Evolutionary conservation across 257 asterid genomes (phyloP).

Genomic region (Datura wrightii): DNA sequence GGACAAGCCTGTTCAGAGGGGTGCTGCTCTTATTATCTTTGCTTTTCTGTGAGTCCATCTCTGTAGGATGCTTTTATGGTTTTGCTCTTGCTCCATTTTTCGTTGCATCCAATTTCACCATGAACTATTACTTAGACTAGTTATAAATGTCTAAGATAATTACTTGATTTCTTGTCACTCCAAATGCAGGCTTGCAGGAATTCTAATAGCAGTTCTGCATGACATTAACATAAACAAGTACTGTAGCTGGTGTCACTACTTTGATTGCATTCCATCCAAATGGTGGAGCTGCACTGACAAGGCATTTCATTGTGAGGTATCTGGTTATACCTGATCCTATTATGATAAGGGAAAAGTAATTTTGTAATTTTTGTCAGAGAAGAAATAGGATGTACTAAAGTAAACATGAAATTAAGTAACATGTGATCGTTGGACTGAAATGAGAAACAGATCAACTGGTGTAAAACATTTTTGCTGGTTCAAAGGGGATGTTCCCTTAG

Average conservation of each 20-base stretch:
- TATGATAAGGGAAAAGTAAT: background rate
- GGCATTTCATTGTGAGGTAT: conserved; percentile 73
- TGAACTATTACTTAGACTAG: background rate
- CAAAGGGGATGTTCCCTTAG: background rate
- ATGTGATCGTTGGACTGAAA: background rate
- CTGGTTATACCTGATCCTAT: background rate
- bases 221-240: conserved; percentile 60
- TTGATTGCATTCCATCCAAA: conserved; percentile 74
- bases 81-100: conserved; percentile 14
- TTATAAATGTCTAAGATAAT: conserved; percentile 3
- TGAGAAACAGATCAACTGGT: background rate
- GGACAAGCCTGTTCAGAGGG: conserved; percentile 70
- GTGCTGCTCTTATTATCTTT: conserved; percentile 56
- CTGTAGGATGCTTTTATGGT: background rate
- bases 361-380: background rate
- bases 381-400: background rate
- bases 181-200: conserved; percentile 63
- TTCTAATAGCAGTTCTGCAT: conserved; percentile 50
- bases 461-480: background rate
- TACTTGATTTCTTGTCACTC: conserved; percentile 27
- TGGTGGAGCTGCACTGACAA: conserved; percentile 86
- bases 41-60: conserved; percentile 65
- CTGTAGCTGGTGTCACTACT: conserved; percentile 72
- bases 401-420: background rate
- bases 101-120: background rate